Percentiles rank a stretch among this genome's conserved stretches.
Conservation (phyloP, 805 yeast species). For the Saccharomycopsis fodiens region DNA sequence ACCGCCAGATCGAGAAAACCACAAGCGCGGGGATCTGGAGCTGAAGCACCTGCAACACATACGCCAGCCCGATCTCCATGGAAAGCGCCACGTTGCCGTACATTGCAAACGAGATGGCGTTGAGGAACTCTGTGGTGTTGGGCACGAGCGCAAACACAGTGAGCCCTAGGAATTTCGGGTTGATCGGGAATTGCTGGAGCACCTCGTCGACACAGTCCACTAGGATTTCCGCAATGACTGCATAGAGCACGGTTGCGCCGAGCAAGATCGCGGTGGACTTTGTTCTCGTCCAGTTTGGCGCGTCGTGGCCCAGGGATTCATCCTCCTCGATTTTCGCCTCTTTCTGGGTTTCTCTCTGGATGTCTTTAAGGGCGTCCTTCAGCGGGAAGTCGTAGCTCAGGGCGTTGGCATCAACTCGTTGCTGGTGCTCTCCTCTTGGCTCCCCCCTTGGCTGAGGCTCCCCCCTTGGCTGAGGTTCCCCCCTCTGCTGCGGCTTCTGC, state of each 20-base stretch:
- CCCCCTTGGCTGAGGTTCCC: no score
- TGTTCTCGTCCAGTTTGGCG: constrained; percentile 91
- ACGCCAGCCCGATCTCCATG: constrained; percentile 97
- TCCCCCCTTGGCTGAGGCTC: no score
- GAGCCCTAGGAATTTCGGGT: constrained; percentile 86
- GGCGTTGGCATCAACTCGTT: constrained; percentile 1
- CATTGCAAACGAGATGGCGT: constrained; percentile 94
- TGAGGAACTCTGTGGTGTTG: constrained; percentile 91
- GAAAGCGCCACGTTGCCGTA: constrained; percentile 94
- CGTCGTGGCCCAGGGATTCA: constrained; percentile 74
- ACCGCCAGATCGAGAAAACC: constrained; percentile 55
- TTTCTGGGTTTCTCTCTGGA: background rate
- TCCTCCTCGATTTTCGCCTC: constrained; percentile 22
- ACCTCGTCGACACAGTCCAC: constrained; percentile 92
- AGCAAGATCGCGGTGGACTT: constrained; percentile 79
- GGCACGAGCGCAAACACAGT: constrained; percentile 96
- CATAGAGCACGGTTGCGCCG: constrained; percentile 80
- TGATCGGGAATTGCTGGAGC: constrained; percentile 65
- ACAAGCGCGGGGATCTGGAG: constrained; percentile 90
- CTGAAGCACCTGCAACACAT: constrained; percentile 90
- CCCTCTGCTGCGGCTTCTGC: constrained; percentile 3
- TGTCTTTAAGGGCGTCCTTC: background rate
- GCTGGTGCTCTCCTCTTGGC: constrained; percentile 6
- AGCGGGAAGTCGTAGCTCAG: constrained; percentile 1
- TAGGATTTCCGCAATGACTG: constrained; percentile 87